Evolutionary conservation across 257 asterid species (phyloP).

Genomic region (Plectranthus barbatus): DNA sequence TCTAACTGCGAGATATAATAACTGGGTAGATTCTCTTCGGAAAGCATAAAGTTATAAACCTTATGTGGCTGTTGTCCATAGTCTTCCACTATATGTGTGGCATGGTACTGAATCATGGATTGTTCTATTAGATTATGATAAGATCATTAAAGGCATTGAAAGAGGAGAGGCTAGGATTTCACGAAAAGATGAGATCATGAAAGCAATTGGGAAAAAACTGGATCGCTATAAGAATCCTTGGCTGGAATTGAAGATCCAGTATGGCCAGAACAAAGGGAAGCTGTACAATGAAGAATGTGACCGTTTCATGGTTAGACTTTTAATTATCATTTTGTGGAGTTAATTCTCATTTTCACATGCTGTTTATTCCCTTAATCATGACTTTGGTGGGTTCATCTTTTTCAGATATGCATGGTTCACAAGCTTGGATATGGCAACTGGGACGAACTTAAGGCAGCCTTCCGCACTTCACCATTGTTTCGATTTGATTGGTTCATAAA

Average conservation of each 20-base stretch:
- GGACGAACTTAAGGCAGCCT: slow-evolving; percentile 97
- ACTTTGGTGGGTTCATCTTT: too few species aligned
- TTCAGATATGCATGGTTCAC: slow-evolving; percentile 96
- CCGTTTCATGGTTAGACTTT: slow-evolving; percentile 79
- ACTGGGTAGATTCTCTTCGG: background rate
- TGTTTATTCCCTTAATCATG: background rate
- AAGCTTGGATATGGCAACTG: slow-evolving; percentile 98
- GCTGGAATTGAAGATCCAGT: slow-evolving; percentile 90
- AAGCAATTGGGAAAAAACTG: slow-evolving; percentile 89
- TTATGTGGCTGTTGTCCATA: background rate
- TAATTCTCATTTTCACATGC: too few species aligned
- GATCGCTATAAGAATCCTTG: slow-evolving; percentile 98
- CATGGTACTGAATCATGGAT: background rate
- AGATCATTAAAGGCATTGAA: slow-evolving; percentile 86
- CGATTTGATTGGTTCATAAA: slow-evolving; percentile 99
- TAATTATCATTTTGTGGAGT: background rate
- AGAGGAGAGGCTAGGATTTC: slow-evolving; percentile 98
- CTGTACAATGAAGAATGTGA: slow-evolving; percentile 98
- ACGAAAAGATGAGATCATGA: slow-evolving; percentile 95
- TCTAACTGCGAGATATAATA: too few species aligned
- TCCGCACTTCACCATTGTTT: slow-evolving; percentile 89
- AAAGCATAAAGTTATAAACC: background rate
- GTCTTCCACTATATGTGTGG: background rate
- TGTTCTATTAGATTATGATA: slow-evolving; percentile 71
- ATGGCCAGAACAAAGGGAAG: slow-evolving; percentile 99